Evolutionary conservation across 2,329 filamentous ascomycete species (phyloP), one percentile per base, ranked within the genome.

Genomic region (Neonectria punicea): DNA sequence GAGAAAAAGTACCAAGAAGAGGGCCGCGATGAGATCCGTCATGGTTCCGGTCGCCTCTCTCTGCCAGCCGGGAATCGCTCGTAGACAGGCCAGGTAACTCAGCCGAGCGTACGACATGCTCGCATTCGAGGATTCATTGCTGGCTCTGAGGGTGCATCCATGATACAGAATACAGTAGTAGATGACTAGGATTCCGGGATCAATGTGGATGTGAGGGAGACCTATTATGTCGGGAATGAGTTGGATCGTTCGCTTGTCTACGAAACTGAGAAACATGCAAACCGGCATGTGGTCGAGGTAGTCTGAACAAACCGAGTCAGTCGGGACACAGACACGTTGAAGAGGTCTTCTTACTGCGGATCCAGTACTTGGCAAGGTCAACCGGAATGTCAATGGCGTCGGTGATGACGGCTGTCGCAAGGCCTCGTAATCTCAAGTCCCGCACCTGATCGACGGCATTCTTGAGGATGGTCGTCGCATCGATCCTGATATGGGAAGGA

Each of bases 401-500:
- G 5, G 72, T 74, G 9, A 77, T 69, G 25, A 69, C 66, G 0
- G 70, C 68, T 0, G 66, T 58, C 5, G 71, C 68, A 25, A 74
- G 67, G 1, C 59, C 61, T 34, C 70, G 67, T n/a, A 71, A 60
- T 30, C 71, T 70, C 47, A 74, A 34, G 36, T 71, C 68, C 36
- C 76, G 71, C 2, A 78, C 74, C 28, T 67, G 71, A 44, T 73
- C 68, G 3, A 78, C 70, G 9, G 76, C 76, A 64, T 76, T 67
- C 39, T 73, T 76, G 3, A 78, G 56, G 30, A 76, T 62, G 4
- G 74, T 69, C 9, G 73, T 70, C 0, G 71, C 70, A 34, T 78
- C 74, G 8, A 77, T 65, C 11, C 64, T 60, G 9, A 36, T 54
- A 13, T 28, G 6, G 10, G 39, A n/a, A n/a, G 54, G 43, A 5